Conservation (phyloP, 768 basidiomycete species). For the Phanerochaete carnosa region DNA sequence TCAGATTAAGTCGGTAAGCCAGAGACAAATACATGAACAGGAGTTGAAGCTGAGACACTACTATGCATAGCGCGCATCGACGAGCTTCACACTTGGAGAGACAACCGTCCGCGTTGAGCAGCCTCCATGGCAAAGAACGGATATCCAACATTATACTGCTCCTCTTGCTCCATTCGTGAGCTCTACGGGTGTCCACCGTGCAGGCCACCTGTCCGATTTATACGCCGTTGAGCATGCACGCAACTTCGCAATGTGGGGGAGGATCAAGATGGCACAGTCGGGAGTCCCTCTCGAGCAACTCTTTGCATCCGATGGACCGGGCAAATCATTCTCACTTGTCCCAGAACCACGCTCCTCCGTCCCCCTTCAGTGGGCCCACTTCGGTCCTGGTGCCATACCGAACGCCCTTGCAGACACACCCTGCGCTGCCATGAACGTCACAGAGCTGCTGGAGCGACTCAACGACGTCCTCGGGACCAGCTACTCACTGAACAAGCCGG, state of each 20-base stretch:
- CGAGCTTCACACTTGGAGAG: not conserved
- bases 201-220: not conserved
- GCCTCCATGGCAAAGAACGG: not conserved
- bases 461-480: not conserved
- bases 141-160: not conserved
- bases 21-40: too few relatives aligned
- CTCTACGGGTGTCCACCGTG: not conserved
- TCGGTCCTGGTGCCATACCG: not conserved
- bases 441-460: not conserved
- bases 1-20: too few relatives aligned
- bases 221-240: not conserved
- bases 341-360: not conserved
- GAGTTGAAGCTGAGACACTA: too few relatives aligned
- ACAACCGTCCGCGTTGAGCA: not conserved
- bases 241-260: not conserved
- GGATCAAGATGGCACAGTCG: not conserved
- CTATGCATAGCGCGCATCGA: too few relatives aligned
- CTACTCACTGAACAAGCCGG: not conserved
- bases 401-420: not conserved
- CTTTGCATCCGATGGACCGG: not conserved
- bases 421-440: not conserved
- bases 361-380: not conserved
- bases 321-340: not conserved
- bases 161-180: constrained; percentile 11
- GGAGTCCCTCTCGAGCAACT: not conserved